These are phyloP conservation scores for Echeveria elegans DNA, from an alignment of 164 flowering plant species.

Conservation along the genomic window DNA sequence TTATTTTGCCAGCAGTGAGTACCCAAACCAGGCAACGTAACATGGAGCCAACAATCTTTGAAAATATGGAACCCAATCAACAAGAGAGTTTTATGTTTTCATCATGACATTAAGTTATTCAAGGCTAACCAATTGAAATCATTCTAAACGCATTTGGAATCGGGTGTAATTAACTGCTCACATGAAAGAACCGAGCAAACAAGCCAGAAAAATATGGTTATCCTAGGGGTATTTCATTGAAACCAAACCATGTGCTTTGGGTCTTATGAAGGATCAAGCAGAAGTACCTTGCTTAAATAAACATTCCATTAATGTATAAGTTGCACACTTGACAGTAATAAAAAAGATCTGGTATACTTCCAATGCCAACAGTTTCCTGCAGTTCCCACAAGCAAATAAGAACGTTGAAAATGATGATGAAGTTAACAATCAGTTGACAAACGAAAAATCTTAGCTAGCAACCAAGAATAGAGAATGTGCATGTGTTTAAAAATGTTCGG, in stretches of 20 bases:
- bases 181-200: not conserved
- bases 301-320: not conserved
- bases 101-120: not conserved
- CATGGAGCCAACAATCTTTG: slow-evolving; percentile 4
- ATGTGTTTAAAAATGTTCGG: not conserved
- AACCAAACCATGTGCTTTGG: not conserved
- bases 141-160: not conserved
- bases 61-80: not conserved
- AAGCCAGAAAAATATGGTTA: not conserved
- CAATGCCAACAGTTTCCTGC: slow-evolving; percentile 2
- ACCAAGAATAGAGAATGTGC: slow-evolving; percentile 5
- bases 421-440: slow-evolving; percentile 1
- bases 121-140: not conserved
- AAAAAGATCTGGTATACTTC: not conserved
- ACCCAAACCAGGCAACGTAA: not conserved
- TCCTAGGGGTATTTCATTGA: not conserved
- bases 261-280: not conserved
- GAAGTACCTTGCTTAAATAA: not conserved
- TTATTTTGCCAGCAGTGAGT: not conserved
- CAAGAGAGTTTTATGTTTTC: not conserved
- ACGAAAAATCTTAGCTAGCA: not conserved
- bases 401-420: not conserved
- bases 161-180: not conserved
- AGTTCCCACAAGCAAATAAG: not conserved
- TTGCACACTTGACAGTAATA: not conserved